Percentiles rank a stretch among this genome's conserved stretches.
These are phyloP conservation scores for Arabis alpina DNA, from an alignment of 345 rosid genomes.

Conservation along the genomic window DNA sequence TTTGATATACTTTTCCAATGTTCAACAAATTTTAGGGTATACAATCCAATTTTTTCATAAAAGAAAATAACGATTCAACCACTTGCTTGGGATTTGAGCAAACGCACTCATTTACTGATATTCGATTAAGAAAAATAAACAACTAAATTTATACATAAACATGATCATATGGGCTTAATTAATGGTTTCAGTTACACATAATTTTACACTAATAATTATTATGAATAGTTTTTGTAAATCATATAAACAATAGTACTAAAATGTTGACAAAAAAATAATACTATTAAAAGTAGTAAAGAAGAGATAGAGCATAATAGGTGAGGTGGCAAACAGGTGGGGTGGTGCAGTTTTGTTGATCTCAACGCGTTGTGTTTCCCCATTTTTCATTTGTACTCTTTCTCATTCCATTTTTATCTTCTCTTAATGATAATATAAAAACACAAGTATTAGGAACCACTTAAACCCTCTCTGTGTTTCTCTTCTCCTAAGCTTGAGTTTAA, in stretches of 20 bases:
- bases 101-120: conserved; percentile 17
- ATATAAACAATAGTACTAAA: neutral
- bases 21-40: too few species aligned
- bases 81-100: conserved; percentile 32
- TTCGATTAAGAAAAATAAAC: neutral
- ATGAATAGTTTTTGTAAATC: conserved; percentile 6
- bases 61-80: conserved; percentile 13
- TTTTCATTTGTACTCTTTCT: conserved; percentile 39
- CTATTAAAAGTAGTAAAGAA: conserved; percentile 6
- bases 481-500: conserved; percentile 56
- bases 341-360: conserved; percentile 73
- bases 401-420: conserved; percentile 10
- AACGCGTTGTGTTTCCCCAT: conserved; percentile 52
- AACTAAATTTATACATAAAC: neutral
- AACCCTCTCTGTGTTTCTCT: conserved; percentile 35
- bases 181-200: conserved; percentile 5
- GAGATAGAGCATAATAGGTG: conserved; percentile 49
- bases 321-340: conserved; percentile 51
- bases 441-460: conserved; percentile 20
- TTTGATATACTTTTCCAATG: too few species aligned
- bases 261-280: neutral
- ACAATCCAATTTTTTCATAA: too few species aligned
- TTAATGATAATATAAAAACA: neutral
- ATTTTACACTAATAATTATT: neutral
- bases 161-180: neutral